phyloP scores from a whole-genome alignment of 176 grass and related monocot species.

The Avena atlantica region DNA sequence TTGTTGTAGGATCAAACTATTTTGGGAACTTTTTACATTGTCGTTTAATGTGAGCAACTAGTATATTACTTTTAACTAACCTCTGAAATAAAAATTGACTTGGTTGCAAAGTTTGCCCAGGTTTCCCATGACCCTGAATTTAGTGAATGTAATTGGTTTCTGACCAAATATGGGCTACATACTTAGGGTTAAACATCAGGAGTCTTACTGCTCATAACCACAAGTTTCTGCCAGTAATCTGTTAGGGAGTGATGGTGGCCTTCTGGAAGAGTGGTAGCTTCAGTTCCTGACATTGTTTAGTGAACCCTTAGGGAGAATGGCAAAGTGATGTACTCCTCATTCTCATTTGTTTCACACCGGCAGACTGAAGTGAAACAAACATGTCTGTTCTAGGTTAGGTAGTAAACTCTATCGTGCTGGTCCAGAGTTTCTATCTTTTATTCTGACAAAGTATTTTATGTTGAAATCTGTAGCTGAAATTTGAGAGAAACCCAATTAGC shows the following conservation, averaged over 20 bases:
- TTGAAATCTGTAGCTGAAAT: slow-evolving; percentile 18
- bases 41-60: not conserved
- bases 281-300: slow-evolving; percentile 28
- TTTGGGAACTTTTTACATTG: not conserved
- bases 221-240: not conserved
- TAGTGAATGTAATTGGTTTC: not conserved
- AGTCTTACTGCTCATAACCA: not conserved
- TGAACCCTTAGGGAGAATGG: not conserved
- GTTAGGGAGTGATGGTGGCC: not conserved
- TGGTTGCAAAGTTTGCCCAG: slow-evolving; percentile 1
- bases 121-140: not conserved
- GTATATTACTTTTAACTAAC: slow-evolving; percentile 27
- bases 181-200: slow-evolving; percentile 31
- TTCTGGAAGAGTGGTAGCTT: not conserved
- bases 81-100: not conserved
- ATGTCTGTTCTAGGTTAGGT: slow-evolving; percentile 31
- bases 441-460: slow-evolving; percentile 6
- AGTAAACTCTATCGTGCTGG: slow-evolving; percentile 5
- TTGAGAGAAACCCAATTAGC: not conserved
- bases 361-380: not conserved
- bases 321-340: slow-evolving; percentile 16
- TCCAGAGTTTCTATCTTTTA: slow-evolving; percentile 12
- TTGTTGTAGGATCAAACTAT: not conserved
- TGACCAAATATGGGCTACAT: not conserved
- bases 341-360: slow-evolving; percentile 18